These are phyloP conservation scores for Leptodermis oblonga DNA, from an alignment of 257 asterid species.

Conservation along the genomic window DNA sequence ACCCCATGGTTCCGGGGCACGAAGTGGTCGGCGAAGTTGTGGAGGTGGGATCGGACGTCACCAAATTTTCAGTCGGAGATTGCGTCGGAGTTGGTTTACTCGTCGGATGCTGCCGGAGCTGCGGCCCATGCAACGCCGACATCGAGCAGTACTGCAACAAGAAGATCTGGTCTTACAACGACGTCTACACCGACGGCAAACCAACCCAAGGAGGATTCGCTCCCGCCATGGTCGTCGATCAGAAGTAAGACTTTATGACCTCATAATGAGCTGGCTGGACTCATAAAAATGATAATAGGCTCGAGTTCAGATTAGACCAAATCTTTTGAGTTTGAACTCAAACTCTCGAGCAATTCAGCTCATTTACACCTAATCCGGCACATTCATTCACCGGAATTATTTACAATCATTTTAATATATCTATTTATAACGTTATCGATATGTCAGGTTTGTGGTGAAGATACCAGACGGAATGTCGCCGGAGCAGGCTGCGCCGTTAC, in stretches of 20 bases:
- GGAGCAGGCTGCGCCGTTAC: conserved; percentile 89
- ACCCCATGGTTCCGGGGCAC: conserved; percentile 99
- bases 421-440: no score
- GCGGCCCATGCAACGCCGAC: conserved; percentile 61
- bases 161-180: conserved; percentile 94
- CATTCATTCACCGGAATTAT: no score
- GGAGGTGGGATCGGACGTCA: conserved; percentile 78
- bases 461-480: conserved; percentile 85
- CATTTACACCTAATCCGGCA: no score
- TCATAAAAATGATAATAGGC: no score
- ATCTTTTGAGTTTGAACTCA: no score
- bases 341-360: no score
- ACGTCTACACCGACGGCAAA: conserved; percentile 76
- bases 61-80: conserved; percentile 65
- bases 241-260: conserved; percentile 73
- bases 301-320: no score
- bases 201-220: conserved; percentile 96
- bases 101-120: conserved; percentile 71
- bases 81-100: conserved; percentile 75
- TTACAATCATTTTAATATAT: no score
- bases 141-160: conserved; percentile 92
- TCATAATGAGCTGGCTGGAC: no score
- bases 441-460: conserved; percentile 71
- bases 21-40: conserved; percentile 91
- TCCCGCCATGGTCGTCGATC: conserved; percentile 71